Percentiles rank a stretch among this genome's conserved stretches.
Conservation (phyloP, 225 moss, liverwort and hornwort species). For the Marchantia paleacea region DNA sequence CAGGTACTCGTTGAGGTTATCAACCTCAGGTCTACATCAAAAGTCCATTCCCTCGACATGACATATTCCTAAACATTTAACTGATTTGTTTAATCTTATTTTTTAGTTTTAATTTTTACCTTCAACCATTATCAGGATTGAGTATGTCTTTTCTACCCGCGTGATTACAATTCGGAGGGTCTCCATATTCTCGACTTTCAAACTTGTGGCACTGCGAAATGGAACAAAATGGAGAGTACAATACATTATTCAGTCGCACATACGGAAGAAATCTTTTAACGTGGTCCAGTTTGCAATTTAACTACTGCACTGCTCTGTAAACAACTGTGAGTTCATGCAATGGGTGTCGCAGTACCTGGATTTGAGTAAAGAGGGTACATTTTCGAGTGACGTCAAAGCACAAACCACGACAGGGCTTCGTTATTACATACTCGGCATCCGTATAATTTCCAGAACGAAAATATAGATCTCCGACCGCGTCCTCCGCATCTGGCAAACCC, state of each 20-base stretch:
- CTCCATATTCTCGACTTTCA: neutral
- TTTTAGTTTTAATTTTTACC: too few species aligned
- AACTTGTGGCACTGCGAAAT: slow-evolving; percentile 2
- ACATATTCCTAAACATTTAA: too few species aligned
- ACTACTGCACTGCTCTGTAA: neutral
- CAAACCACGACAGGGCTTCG: slow-evolving; percentile 1
- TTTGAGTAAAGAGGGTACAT: neutral
- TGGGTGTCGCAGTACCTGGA: neutral
- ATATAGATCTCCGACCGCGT: neutral
- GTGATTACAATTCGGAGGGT: neutral
- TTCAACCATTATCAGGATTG: too few species aligned
- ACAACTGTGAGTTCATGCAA: neutral
- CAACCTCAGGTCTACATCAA: too few species aligned
- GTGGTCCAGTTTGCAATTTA: neutral
- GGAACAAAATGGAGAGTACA: neutral
- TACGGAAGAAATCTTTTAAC: too few species aligned
- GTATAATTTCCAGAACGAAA: neutral
- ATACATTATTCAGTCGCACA: too few species aligned
- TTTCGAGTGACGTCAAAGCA: neutral
- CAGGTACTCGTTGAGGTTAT: too few species aligned
- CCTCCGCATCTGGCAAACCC: neutral
- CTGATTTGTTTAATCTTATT: too few species aligned
- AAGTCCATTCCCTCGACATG: too few species aligned
- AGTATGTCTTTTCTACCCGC: neutral
- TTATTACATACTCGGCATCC: neutral